Percentiles rank a stretch among this genome's conserved stretches.
phyloP scores from a whole-genome alignment of 768 basidiomycete species.

The Mycena polygramma region DNA sequence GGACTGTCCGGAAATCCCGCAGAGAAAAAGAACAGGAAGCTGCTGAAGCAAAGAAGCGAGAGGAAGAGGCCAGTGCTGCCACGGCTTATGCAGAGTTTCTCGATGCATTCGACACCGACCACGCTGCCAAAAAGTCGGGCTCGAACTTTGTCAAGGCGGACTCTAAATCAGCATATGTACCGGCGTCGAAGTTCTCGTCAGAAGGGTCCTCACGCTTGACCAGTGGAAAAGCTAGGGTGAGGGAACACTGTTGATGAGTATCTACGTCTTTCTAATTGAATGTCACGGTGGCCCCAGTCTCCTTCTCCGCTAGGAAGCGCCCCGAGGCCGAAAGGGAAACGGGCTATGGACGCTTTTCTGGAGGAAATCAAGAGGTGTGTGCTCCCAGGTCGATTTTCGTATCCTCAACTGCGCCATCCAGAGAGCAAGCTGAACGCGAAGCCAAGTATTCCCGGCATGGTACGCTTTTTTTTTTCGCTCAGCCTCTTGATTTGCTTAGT shows the following conservation, averaged over 20 bases:
- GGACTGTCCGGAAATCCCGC: constrained; percentile 89
- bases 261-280: constrained; percentile 15
- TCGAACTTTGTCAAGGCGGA: constrained; percentile 75
- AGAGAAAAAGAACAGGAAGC: constrained; percentile 94
- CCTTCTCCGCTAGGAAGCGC: constrained; percentile 64
- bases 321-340: constrained; percentile 90
- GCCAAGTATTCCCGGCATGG: constrained; percentile 82
- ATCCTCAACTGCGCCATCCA: constrained; percentile 47
- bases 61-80: constrained; percentile 85
- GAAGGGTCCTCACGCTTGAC: constrained; percentile 44
- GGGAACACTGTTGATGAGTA: constrained; percentile 1
- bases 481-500: not conserved
- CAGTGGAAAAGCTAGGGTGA: constrained; percentile 40
- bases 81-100: constrained; percentile 88
- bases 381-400: constrained; percentile 2
- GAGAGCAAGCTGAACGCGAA: constrained; percentile 94
- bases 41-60: constrained; percentile 88
- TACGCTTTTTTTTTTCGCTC: constrained; percentile 43
- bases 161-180: constrained; percentile 63
- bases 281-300: constrained; percentile 54
- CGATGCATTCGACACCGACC: constrained; percentile 86
- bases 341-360: constrained; percentile 96
- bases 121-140: constrained; percentile 60
- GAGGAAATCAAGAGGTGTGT: constrained; percentile 94
- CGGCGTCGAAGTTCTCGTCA: constrained; percentile 48